A percentile compares a stretch with the other conserved stretches of the same genome.
Evolutionary conservation across 164 flowering plant genomes (phyloP).

Genomic region (Stephania japonica): DNA sequence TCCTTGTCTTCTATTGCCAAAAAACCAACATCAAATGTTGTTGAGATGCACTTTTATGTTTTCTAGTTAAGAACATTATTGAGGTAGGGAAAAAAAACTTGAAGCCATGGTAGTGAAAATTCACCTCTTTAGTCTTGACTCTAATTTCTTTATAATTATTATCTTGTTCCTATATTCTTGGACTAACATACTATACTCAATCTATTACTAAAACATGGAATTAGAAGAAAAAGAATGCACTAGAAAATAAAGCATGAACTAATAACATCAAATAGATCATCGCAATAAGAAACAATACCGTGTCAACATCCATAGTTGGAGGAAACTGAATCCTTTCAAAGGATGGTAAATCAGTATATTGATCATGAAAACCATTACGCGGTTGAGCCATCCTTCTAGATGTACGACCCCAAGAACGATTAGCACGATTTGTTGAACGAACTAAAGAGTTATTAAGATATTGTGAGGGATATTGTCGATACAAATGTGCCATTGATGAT

Average conservation of each 20-base stretch:
- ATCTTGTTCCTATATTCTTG: not conserved
- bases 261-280: not conserved
- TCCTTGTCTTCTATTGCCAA: too few relatives aligned
- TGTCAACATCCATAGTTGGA: conserved; percentile 45
- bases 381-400: conserved; percentile 42
- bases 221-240: not conserved
- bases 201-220: not conserved
- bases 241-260: not conserved
- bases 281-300: conserved; percentile 12
- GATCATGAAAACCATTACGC: conserved; percentile 34
- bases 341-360: conserved; percentile 28
- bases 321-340: conserved; percentile 42
- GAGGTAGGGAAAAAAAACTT: not conserved
- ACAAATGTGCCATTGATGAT: conserved; percentile 24
- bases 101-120: too few relatives aligned
- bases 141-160: not conserved
- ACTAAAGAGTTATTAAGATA: conserved; percentile 30
- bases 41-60: too few relatives aligned
- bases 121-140: not conserved
- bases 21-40: too few relatives aligned
- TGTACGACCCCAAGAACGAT: conserved; percentile 31
- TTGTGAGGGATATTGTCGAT: conserved; percentile 29
- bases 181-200: not conserved
- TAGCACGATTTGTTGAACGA: conserved; percentile 38
- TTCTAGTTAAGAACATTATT: not conserved